Conservation (phyloP, 192 early-diverging fungal genomes). For the Kickxella alabastrina region DNA sequence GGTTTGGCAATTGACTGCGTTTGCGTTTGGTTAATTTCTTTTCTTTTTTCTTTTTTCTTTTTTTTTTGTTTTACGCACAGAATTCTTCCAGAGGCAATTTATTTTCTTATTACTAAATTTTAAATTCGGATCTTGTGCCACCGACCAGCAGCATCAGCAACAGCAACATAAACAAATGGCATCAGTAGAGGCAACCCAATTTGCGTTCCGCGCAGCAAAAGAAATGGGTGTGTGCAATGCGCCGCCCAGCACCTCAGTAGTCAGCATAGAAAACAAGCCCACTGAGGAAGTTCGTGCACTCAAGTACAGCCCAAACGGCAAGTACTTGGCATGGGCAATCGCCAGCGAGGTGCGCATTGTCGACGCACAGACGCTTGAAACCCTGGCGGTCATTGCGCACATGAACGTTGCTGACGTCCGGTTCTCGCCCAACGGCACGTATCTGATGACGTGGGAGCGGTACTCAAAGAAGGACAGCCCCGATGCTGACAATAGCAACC, state of each 20-base stretch:
- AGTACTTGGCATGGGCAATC: conserved; percentile 63
- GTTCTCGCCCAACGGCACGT: conserved; percentile 90
- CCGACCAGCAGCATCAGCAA: too few relatives aligned
- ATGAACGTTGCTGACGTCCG: conserved; percentile 76
- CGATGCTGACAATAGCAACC: conserved; percentile 53
- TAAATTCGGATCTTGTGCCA: too few relatives aligned
- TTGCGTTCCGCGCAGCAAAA: conserved; percentile 45
- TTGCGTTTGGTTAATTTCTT: too few relatives aligned
- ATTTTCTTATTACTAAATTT: not conserved
- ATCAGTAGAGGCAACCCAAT: conserved; percentile 27
- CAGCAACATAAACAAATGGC: too few relatives aligned
- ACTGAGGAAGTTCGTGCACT: conserved; percentile 25
- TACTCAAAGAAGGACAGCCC: conserved; percentile 52
- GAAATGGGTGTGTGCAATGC: conserved; percentile 39
- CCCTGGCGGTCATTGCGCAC: conserved; percentile 60
- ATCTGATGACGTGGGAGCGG: conserved; percentile 85
- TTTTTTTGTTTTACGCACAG: not conserved
- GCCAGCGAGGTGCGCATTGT: conserved; percentile 62
- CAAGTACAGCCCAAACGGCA: conserved; percentile 73
- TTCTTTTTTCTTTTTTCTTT: conserved; percentile 2
- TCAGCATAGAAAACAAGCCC: conserved; percentile 20
- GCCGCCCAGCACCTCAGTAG: conserved; percentile 18
- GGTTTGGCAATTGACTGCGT: too few relatives aligned
- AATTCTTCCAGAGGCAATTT: not conserved
- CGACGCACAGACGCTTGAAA: conserved; percentile 60